Evolutionary conservation across 225 moss, liverwort and hornwort species (phyloP), one percentile per base, ranked within the genome.

Genomic region (Bryum argenteum): DNA sequence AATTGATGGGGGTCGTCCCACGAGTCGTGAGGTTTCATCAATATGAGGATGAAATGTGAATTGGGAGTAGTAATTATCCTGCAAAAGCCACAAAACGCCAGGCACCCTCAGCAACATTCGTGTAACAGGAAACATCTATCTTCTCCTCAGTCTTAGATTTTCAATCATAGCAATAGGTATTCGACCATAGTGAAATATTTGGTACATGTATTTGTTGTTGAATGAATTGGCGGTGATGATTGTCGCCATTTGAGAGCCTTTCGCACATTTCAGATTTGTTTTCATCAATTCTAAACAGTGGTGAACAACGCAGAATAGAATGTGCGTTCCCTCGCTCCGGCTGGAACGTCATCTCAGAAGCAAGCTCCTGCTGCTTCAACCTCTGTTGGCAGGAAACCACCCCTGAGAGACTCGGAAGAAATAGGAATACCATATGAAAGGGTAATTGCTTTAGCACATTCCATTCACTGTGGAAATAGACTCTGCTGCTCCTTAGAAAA

Each of bases 11-110:
- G 82, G 63, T 73, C 90, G 87, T 60, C 96, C 96, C n/a, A 96
- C 69, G 51, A 87, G 68, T 51, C 84, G 82, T 5, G 96, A 96
- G 40, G 81, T 91, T 70, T 93, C 81, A 60, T 96, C 90, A 41
- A 96, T 90, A 71, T 86, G 80, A 70, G 93, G 93, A 23, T 89
- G 91, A 77, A 88, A 93, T 71, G 81, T 77, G 72, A 93, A 96
- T 69, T 96, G 93, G 41, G 83, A 77, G 41, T 86, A 83, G 56
- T 86, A 86, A 37, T 80, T 80, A 52, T 83, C 72, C 86, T 86
- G 78, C 52, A 71, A 71, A 26, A 22, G n/a, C 53, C 28, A 40
- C 9, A 42, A 43, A 45, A 61, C 20, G 47, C 54, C 57, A 53
- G 28, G 42, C 40, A 66, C 61, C 15, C 21, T 66, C 10, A 66